These are phyloP conservation scores for Arthrobotrys pseudoclavata DNA, from an alignment of 2,329 filamentous ascomycete species.

Conservation along the genomic window DNA sequence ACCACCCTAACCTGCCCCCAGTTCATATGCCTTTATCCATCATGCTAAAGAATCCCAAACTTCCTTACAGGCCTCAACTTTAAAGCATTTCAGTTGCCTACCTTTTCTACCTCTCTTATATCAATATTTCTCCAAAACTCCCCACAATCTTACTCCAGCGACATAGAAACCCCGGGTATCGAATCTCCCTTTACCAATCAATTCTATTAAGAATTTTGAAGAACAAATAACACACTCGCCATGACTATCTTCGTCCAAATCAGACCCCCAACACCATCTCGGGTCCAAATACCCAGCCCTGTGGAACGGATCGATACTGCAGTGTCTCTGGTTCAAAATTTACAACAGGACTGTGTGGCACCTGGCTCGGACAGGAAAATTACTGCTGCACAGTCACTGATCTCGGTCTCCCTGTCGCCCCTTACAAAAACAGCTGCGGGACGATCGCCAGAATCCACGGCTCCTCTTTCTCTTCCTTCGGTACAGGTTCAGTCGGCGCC, in stretches of 20 bases:
- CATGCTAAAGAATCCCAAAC: too few species aligned
- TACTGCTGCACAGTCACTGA: constrained; percentile 47
- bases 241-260: constrained; percentile 43
- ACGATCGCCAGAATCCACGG: constrained; percentile 43
- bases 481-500: constrained; percentile 8
- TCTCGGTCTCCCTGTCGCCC: neutral
- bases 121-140: too few species aligned
- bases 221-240: neutral
- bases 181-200: neutral
- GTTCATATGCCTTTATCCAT: too few species aligned
- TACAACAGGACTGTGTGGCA: constrained; percentile 46
- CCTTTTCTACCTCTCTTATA: too few species aligned
- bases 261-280: constrained; percentile 22
- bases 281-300: neutral
- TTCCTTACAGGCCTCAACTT: too few species aligned
- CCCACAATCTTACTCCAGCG: too few species aligned
- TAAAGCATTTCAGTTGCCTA: too few species aligned
- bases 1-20: too few species aligned
- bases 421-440: constrained; percentile 40
- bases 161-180: neutral
- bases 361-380: constrained; percentile 42
- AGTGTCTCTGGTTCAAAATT: constrained; percentile 30
- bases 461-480: constrained; percentile 30
- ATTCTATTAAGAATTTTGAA: neutral
- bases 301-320: constrained; percentile 34